Conservation (phyloP, 768 basidiomycete genomes). For the Imleria badia region DNA sequence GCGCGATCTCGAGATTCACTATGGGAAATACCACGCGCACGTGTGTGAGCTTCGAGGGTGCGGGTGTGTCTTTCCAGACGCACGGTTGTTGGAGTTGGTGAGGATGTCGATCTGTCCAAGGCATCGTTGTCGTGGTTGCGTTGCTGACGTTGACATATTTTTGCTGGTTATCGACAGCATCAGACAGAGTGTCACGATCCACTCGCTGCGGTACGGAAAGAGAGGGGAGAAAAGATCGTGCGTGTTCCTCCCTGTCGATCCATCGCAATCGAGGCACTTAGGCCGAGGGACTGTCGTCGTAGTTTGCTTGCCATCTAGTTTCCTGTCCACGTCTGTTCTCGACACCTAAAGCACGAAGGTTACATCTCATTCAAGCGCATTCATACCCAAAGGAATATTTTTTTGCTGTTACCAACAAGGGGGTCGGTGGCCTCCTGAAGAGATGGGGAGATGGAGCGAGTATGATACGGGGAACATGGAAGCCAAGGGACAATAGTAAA, state of each 20-base stretch:
- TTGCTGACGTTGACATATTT: not conserved
- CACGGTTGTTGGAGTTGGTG: slow-evolving; percentile 74
- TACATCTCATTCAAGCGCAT: slow-evolving; percentile 82
- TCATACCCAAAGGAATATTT: slow-evolving; percentile 88
- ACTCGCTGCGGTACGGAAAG: slow-evolving; percentile 69
- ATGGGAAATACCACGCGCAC: slow-evolving; percentile 80
- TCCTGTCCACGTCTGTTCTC: slow-evolving; percentile 59
- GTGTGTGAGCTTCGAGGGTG: slow-evolving; percentile 73
- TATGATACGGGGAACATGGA: slow-evolving; percentile 75
- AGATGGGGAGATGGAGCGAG: slow-evolving; percentile 85
- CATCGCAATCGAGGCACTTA: not conserved
- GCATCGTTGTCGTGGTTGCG: not conserved
- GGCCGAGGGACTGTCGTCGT: not conserved
- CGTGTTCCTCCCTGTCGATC: slow-evolving; percentile 17
- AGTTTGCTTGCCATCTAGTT: slow-evolving; percentile 80
- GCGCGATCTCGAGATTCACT: slow-evolving; percentile 78
- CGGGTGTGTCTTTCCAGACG: slow-evolving; percentile 83
- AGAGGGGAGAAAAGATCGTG: slow-evolving; percentile 85
- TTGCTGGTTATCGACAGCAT: slow-evolving; percentile 45
- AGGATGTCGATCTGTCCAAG: slow-evolving; percentile 30
- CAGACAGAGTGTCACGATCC: slow-evolving; percentile 90
- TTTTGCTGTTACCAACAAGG: slow-evolving; percentile 90
- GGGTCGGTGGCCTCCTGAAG: slow-evolving; percentile 75
- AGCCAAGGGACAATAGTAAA: slow-evolving; percentile 37
- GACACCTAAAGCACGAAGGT: slow-evolving; percentile 71